Percentiles rank a stretch among this genome's conserved stretches.
Conservation (phyloP, 208 protist genomes). For the Porcisia hertigi region DNA sequence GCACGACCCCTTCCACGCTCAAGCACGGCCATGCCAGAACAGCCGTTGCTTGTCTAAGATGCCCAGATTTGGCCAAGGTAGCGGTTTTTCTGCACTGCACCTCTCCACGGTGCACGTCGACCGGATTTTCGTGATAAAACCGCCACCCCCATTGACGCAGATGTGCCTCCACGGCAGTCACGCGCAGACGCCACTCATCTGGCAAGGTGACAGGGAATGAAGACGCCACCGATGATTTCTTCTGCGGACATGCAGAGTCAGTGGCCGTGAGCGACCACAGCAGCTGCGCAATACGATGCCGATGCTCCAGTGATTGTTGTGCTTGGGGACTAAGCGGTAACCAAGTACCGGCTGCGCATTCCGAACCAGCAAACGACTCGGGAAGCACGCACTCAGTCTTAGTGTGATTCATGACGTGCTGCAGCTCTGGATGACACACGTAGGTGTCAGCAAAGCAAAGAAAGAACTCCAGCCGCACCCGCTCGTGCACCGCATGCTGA, state of each 20-base stretch:
- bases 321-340: slow-evolving; percentile 13
- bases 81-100: not conserved
- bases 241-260: not conserved
- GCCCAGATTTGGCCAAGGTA: not conserved
- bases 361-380: not conserved
- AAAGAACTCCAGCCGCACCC: slow-evolving; percentile 75
- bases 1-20: slow-evolving; percentile 45
- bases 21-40: slow-evolving; percentile 63
- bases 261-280: not conserved
- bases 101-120: not conserved
- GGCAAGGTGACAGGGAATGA: slow-evolving; percentile 40
- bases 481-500: slow-evolving; percentile 83
- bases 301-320: slow-evolving; percentile 9
- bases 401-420: not conserved
- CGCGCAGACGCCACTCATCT: slow-evolving; percentile 34
- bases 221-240: not conserved
- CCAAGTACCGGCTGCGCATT: not conserved
- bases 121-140: slow-evolving; percentile 29
- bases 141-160: slow-evolving; percentile 76
- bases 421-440: slow-evolving; percentile 38
- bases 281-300: slow-evolving; percentile 7
- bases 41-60: not conserved
- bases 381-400: not conserved
- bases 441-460: slow-evolving; percentile 70
- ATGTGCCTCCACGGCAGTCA: slow-evolving; percentile 35